Evolutionary conservation across 768 basidiomycete species (phyloP), one percentile per base, ranked within the genome.

Genomic region (Collybiopsis confluens): DNA sequence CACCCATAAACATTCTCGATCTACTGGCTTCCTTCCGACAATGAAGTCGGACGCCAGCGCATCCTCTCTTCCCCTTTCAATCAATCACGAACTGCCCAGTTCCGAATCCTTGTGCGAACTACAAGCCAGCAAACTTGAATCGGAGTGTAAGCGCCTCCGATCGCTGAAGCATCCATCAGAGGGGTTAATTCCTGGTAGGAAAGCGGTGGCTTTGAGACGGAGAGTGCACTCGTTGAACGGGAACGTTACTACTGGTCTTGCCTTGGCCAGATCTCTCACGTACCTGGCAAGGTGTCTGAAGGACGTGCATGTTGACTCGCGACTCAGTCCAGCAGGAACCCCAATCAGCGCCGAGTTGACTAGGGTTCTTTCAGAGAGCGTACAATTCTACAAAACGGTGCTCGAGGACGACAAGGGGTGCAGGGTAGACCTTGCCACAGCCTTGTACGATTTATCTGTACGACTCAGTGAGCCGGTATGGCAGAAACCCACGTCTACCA

Each of bases 361-460:
- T 18, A 24, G 28, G 1, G 41, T 56, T 28, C 42, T 50, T 6
- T 41, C 37, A 28, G 55, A 56, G 36, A 51, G 46, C 21, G 42
- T 38, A 8, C 48, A 44, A 27, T 49, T 56, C 27, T 56, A 56
- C 28, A 44, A 38, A n/a, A 15, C 18, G 15, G 37, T 33, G 11
- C 44, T 56, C 43, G 27, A 41, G 24, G 46, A 56, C 18, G 55
- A 51, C 40, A 56, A 51, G 42, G 49, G 26, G 16, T 51, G 40
- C 26, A 47, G 55, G 26, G 16, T 56, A 21, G 55, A 56, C 18
- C 41, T 50, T 23, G 55, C 55, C n/a, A 56, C 55, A 26, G 46
- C 49, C 20, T 38, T 56, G 47, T 56, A 56, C 42, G 51, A 56
- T 27, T 49, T 56, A 13, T 49, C 55, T 11, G 55, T 51, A 6